These are phyloP conservation scores for Xenosphaeropsis pyriputrescens DNA, from an alignment of 2,329 filamentous ascomycete genomes.

Conservation along the genomic window DNA sequence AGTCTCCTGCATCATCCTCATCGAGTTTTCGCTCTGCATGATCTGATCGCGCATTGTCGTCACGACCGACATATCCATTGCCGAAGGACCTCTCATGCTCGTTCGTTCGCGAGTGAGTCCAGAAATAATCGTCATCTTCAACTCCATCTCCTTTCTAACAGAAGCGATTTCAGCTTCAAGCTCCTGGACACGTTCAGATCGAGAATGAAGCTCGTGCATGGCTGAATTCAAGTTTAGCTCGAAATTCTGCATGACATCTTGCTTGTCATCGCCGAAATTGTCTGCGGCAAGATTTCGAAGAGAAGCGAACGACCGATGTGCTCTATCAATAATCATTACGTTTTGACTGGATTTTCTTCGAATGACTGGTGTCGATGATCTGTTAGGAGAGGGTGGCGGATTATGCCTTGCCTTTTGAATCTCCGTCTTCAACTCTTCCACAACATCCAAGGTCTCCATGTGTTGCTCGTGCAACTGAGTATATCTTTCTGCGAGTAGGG, in stretches of 20 bases:
- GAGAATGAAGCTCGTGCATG: constrained; percentile 78
- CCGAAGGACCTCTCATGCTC: constrained; percentile 65
- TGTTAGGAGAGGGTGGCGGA: constrained; percentile 37
- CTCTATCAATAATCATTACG: constrained; percentile 73
- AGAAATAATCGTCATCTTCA: constrained; percentile 89
- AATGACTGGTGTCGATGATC: constrained; percentile 61
- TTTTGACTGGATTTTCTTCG: constrained; percentile 89
- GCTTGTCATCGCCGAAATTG: constrained; percentile 59
- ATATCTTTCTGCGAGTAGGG: constrained; percentile 62
- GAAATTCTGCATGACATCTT: constrained; percentile 82
- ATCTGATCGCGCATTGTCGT: constrained; percentile 79
- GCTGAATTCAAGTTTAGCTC: constrained; percentile 83
- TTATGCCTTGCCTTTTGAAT: constrained; percentile 60
- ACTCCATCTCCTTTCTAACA: constrained; percentile 91
- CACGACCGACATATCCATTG: constrained; percentile 84
- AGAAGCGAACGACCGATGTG: constrained; percentile 79
- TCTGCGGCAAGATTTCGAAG: constrained; percentile 80
- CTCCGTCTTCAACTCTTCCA: constrained; percentile 84
- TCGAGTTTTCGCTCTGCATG: constrained; percentile 70
- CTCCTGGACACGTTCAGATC: constrained; percentile 80
- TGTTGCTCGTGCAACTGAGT: constrained; percentile 73
- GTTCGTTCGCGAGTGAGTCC: constrained; percentile 86
- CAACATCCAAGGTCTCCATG: constrained; percentile 65
- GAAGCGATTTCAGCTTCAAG: constrained; percentile 73
- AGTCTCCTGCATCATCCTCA: constrained; percentile 56